These are phyloP conservation scores for Chenopodium quinoa DNA, from an alignment of 148 eudicot species.

Conservation along the genomic window DNA sequence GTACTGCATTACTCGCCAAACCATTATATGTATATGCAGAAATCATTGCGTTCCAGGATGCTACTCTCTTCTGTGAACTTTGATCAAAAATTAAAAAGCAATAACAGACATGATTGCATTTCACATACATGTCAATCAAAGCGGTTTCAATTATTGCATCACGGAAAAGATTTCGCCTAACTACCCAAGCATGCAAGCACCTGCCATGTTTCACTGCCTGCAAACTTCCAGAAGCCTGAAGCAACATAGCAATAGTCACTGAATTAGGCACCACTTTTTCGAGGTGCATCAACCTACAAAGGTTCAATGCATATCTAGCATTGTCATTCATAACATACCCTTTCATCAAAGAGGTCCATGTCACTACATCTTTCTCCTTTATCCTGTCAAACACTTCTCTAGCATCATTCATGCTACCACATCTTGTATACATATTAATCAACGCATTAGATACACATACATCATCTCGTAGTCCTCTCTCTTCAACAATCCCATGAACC, in stretches of 20 bases:
- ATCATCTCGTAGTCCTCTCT: constrained; percentile 35
- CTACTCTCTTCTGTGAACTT: constrained; percentile 47
- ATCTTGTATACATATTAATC: constrained; percentile 69
- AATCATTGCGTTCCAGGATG: constrained; percentile 62
- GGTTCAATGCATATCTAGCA: constrained; percentile 34
- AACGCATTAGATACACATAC: constrained; percentile 52
- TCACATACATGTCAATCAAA: constrained; percentile 66
- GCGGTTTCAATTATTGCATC: constrained; percentile 63
- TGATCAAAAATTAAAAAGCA: constrained; percentile 39
- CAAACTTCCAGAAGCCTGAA: constrained; percentile 44
- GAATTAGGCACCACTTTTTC: constrained; percentile 58
- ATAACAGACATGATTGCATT: constrained; percentile 38
- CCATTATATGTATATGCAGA: constrained; percentile 47
- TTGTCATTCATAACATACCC: constrained; percentile 47
- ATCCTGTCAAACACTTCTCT: constrained; percentile 41
- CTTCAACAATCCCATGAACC: constrained; percentile 49
- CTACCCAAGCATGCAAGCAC: constrained; percentile 64
- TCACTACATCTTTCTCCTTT: constrained; percentile 57
- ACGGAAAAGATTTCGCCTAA: constrained; percentile 40
- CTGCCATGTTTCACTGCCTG: constrained; percentile 42
- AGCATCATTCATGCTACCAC: constrained; percentile 58
- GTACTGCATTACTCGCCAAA: constrained; percentile 39
- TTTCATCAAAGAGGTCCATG: constrained; percentile 65
- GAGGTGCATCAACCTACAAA: constrained; percentile 44
- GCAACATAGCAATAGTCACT: constrained; percentile 53